phyloP scores from a whole-genome alignment of 1,284 basidiomycete genomes.

The Ceratobasidium sp. region DNA sequence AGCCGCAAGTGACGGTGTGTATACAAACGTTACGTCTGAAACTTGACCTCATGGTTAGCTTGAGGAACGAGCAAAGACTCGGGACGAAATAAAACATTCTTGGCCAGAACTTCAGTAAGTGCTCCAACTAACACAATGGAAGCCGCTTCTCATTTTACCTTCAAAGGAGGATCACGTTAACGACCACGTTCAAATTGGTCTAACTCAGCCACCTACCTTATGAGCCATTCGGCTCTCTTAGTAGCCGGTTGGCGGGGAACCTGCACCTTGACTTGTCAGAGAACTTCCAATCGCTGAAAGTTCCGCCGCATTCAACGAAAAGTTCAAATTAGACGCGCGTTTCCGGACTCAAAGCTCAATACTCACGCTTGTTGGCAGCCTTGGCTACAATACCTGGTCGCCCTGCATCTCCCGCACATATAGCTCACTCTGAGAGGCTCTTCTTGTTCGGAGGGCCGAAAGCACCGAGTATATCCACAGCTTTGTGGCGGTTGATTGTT shows the following conservation, averaged over 20 bases:
- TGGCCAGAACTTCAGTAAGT: too few relatives aligned
- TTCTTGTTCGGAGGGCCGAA: neutral
- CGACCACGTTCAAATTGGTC: too few relatives aligned
- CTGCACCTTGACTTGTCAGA: neutral
- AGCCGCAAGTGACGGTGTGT: too few relatives aligned
- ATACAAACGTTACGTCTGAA: too few relatives aligned
- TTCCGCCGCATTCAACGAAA: neutral
- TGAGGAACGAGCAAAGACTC: too few relatives aligned
- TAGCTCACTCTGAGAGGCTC: neutral
- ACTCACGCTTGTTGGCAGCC: neutral
- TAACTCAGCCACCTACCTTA: neutral
- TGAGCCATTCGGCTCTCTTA: neutral
- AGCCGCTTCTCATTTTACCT: too few relatives aligned
- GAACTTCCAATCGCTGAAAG: neutral
- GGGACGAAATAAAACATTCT: too few relatives aligned
- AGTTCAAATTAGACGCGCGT: neutral
- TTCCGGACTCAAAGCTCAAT: neutral
- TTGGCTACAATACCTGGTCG: neutral
- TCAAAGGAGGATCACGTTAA: too few relatives aligned
- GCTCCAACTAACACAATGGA: too few relatives aligned
- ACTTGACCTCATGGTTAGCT: too few relatives aligned
- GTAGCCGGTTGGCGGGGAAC: neutral
- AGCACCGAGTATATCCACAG: neutral
- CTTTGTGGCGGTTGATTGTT: neutral
- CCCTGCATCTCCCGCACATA: conserved; percentile 4